Evolutionary conservation across 805 yeast genomes (phyloP).

Genomic region (Komagataella ulmi): DNA sequence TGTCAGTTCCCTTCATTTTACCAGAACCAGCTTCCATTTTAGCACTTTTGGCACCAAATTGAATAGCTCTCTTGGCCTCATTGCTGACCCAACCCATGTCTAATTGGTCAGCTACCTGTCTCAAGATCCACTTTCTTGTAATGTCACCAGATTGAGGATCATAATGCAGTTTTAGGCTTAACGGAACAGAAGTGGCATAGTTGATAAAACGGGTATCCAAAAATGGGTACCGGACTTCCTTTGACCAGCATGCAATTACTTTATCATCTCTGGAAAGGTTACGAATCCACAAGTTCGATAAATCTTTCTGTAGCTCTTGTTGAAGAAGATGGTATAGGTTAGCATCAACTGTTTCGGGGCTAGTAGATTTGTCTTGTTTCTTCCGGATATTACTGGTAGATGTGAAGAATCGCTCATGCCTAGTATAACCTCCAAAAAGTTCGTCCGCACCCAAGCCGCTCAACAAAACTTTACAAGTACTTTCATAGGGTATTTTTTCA

Average conservation of each 20-base stretch:
- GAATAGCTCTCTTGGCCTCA: constrained; percentile 90
- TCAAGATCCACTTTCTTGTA: constrained; percentile 37
- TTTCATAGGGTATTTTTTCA: constrained; percentile 20
- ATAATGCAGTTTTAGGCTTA: constrained; percentile 27
- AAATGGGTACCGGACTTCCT: constrained; percentile 82
- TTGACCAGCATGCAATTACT: constrained; percentile 76
- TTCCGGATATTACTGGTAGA: constrained; percentile 8
- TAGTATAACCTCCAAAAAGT: constrained; percentile 87
- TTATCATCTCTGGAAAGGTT: constrained; percentile 90
- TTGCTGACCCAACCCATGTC: constrained; percentile 36
- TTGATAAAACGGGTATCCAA: constrained; percentile 50
- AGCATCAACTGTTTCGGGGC: not conserved
- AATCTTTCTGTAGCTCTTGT: constrained; percentile 54
- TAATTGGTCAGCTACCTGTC: constrained; percentile 39
- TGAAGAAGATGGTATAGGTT: constrained; percentile 28
- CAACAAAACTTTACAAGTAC: constrained; percentile 56
- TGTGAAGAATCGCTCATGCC: constrained; percentile 50
- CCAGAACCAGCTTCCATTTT: constrained; percentile 78
- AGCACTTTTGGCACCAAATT: constrained; percentile 92
- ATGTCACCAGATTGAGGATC: constrained; percentile 21
- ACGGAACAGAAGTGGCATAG: constrained; percentile 35
- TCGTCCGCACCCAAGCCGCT: constrained; percentile 98
- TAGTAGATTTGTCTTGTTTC: constrained; percentile 8
- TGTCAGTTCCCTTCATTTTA: constrained; percentile 65
- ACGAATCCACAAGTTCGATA: constrained; percentile 59